Conservation (phyloP, 225 moss, liverwort and hornwort species). For the Pseudisothecium myosuroides region DNA sequence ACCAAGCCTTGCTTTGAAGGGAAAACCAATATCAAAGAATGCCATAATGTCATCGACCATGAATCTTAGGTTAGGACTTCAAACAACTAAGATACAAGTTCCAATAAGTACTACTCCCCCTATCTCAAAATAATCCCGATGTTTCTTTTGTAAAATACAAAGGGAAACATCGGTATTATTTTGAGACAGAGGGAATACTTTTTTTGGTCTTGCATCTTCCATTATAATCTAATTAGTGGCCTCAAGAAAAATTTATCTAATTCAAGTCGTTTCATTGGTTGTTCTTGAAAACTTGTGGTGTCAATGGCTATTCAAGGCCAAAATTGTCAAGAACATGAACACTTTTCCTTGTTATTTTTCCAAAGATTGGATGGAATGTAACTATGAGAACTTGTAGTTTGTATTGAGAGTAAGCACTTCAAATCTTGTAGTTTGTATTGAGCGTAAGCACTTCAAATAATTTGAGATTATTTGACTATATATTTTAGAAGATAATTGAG, state of each 20-base stretch:
- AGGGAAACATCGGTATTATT: too few relatives aligned
- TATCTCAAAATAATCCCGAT: too few relatives aligned
- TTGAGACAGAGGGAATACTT: too few relatives aligned
- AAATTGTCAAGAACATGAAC: neutral
- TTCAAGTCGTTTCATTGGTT: neutral
- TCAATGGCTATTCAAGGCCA: accelerated
- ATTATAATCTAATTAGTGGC: accelerated
- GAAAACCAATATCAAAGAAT: neutral
- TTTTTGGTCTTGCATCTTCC: neutral
- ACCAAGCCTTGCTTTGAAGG: neutral
- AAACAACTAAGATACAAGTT: neutral
- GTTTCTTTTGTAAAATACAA: too few relatives aligned
- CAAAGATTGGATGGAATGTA: too few relatives aligned
- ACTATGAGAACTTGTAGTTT: neutral
- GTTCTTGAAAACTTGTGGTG: neutral
- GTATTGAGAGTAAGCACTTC: neutral
- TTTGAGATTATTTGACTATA: neutral
- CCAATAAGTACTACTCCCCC: accelerated
- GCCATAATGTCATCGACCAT: accelerated
- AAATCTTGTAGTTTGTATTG: neutral
- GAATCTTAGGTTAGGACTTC: neutral
- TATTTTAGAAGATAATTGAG: neutral
- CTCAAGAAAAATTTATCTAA: neutral
- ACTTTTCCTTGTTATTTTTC: neutral
- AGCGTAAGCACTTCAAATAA: neutral